Conservation (phyloP, 805 yeast species). For the Jamesozyma jinghongensis region DNA sequence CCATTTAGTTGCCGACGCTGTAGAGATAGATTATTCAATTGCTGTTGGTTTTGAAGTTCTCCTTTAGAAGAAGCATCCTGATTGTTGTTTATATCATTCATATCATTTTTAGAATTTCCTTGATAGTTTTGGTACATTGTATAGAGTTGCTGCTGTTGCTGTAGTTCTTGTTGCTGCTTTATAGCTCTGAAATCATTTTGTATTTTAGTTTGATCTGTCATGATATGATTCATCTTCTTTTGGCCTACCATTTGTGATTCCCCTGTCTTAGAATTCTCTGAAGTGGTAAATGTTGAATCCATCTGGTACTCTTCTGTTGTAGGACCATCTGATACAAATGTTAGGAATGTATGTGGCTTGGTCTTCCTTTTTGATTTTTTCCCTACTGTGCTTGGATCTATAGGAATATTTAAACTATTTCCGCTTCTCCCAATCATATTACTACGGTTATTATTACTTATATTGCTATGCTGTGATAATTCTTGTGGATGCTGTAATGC, state of each 20-base stretch:
- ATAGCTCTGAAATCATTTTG: background rate
- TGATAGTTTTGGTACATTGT: background rate
- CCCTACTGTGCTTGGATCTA: background rate
- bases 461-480: background rate
- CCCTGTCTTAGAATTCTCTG: no score
- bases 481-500: background rate
- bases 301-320: constrained; percentile 1
- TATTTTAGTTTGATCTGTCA: background rate
- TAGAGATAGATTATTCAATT: background rate
- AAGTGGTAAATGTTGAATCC: background rate
- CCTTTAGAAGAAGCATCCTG: background rate
- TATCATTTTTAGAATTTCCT: background rate
- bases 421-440: no score
- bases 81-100: background rate
- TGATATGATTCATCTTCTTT: background rate
- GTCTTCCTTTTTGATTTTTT: background rate
- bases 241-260: no score
- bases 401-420: no score
- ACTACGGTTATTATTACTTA: background rate
- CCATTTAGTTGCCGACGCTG: background rate
- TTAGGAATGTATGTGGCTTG: constrained; percentile 6
- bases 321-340: constrained; percentile 17
- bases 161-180: constrained; percentile 1
- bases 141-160: background rate
- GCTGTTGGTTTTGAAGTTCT: constrained; percentile 28